Base-by-base conservation (phyloP, 1,139 yeast species). In the Yamadazyma jaroonii region DNA sequence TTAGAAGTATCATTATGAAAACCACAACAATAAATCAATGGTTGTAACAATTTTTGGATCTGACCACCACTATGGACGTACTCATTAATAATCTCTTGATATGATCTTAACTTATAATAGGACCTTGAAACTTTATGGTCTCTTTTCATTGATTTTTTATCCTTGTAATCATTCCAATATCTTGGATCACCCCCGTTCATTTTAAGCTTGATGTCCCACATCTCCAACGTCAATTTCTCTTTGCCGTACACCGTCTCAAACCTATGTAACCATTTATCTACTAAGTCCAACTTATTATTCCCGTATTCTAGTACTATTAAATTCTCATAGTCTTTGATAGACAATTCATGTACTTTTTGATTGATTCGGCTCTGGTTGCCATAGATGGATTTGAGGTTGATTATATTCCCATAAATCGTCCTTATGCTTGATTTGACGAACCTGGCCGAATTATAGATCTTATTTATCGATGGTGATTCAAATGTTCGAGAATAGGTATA, bases 151-250 rank as follows among this genome's bases (percentile, higher is more conserved):
- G 21, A 10, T 11, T 17, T 42, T 13, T 56, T 60, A 6, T 54
- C 52, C 9, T 48, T 49, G 9, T 45, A 50, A 17, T 52, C 43
- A 3, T 41, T 42, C 76, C 76, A 70, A 17, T 56, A 45, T 13
- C 47, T 46, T 9, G 68, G 61, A 26, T 55, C 53, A 1, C 72
- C 74, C 5, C 69, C 67, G 33, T 60, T 57, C 3, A 62, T 50
- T 45, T 62, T 56, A 38, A 69, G 57, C 42, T 56, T 60, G 34
- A 64, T 53, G 6, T 52, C 47, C 75, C 75, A 70, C 54, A 69
- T 48, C 11, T 46, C 43, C 10, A 51, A 48, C 1, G 72, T 58
- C 64, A 64, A 61, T 30, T 45, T 43, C 7, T 52, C 44, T n/a
- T 46, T 35, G 0, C 48, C 46, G 39, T 39, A 55, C 35, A 59